Percentiles rank a stretch among this genome's conserved stretches.
phyloP scores from a whole-genome alignment of 352 stramenopile species.

The Pelagophyceae sp. region DNA sequence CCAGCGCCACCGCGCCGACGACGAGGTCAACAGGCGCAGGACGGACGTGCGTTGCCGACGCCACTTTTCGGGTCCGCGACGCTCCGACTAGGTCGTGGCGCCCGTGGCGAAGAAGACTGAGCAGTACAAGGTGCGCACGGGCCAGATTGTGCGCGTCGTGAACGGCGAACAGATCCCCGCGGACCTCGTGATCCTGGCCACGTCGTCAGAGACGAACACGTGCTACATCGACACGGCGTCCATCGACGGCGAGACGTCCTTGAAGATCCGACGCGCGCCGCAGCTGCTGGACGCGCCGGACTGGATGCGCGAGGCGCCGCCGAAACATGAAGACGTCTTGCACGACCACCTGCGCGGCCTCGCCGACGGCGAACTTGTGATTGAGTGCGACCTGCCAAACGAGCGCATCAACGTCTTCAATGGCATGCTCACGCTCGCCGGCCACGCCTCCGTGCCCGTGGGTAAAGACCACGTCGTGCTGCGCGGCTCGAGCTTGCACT shows the following conservation, averaged over 20 bases:
- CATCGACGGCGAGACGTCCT: constrained; percentile 78
- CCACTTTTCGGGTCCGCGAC: constrained; percentile 10
- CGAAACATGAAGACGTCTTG: not conserved
- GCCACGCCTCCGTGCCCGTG: not conserved
- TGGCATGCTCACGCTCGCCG: constrained; percentile 43
- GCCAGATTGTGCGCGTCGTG: constrained; percentile 54
- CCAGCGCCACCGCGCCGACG: constrained; percentile 56
- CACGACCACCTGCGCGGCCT: not conserved
- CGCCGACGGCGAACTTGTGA: not conserved
- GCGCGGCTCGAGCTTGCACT: constrained; percentile 44
- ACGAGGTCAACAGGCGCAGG: constrained; percentile 25
- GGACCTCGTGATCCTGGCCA: constrained; percentile 62
- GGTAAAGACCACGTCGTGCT: not conserved
- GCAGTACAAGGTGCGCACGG: constrained; percentile 42
- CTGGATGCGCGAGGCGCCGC: constrained; percentile 19
- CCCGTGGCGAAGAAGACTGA: not conserved
- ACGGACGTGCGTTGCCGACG: no score
- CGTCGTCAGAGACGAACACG: constrained; percentile 44
- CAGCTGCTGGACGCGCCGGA: constrained; percentile 11
- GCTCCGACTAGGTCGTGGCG: constrained; percentile 15
- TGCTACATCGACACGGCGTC: constrained; percentile 75
- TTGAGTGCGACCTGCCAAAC: constrained; percentile 66
- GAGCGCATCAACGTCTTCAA: constrained; percentile 65
- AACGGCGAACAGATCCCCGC: constrained; percentile 64
- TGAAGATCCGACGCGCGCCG: constrained; percentile 65